phyloP scores from a whole-genome alignment of 108 stramenopile species.

The Cyclotella atomus region DNA sequence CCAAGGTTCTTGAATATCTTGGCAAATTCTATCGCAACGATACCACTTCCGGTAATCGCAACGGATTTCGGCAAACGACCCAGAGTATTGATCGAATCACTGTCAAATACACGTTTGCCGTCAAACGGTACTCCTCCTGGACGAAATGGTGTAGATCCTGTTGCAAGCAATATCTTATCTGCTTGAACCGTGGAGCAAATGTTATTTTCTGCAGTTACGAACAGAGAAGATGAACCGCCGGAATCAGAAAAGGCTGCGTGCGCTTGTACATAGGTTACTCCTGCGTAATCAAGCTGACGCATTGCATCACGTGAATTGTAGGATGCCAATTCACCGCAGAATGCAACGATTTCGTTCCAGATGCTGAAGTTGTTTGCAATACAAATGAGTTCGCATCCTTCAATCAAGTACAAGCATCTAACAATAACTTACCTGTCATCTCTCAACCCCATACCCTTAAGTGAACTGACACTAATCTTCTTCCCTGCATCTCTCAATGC shows the following conservation, averaged over 20 bases:
- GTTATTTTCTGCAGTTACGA: constrained; percentile 37
- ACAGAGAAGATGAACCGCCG: constrained; percentile 53
- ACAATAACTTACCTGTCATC: constrained; percentile 51
- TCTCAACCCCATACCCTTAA: constrained; percentile 77
- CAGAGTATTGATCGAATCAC: constrained; percentile 74
- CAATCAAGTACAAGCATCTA: not conserved
- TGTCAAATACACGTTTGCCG: constrained; percentile 74
- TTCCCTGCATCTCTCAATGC: constrained; percentile 80
- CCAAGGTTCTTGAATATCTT: constrained; percentile 84
- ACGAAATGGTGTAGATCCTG: constrained; percentile 75
- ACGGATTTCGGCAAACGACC: constrained; percentile 69
- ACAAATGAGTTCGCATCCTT: not conserved
- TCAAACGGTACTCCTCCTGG: constrained; percentile 81
- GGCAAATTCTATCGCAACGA: constrained; percentile 87
- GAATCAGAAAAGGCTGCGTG: constrained; percentile 67
- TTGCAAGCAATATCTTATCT: constrained; percentile 66
- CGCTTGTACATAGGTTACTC: constrained; percentile 66
- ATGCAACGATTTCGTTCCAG: constrained; percentile 79
- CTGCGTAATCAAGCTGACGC: constrained; percentile 67
- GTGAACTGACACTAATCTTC: constrained; percentile 67
- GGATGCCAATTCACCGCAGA: constrained; percentile 72
- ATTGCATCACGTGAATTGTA: constrained; percentile 70
- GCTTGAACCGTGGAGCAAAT: constrained; percentile 39
- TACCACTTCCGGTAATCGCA: constrained; percentile 77
- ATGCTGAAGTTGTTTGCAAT: constrained; percentile 26